Percentiles rank a stretch among this genome's conserved stretches.
These are phyloP conservation scores for Casuarina equisetifolia DNA, from an alignment of 306 rosid genomes.

Conservation along the genomic window DNA sequence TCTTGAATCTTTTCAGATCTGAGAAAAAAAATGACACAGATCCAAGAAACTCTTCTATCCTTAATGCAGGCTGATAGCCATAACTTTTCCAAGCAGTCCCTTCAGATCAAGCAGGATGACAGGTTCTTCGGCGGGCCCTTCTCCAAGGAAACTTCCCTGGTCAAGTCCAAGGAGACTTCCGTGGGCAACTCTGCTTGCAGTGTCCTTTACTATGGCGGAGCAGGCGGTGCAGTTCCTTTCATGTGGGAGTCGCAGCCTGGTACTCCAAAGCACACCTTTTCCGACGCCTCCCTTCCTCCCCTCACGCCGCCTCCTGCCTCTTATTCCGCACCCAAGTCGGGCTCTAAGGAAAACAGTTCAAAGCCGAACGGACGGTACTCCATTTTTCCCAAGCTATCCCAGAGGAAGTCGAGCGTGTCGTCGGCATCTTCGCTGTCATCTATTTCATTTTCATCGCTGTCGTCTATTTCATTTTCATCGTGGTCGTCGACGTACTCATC, in stretches of 20 bases:
- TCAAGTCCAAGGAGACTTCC: slow-evolving; percentile 45
- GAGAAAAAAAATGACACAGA: background rate
- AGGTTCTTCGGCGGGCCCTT: slow-evolving; percentile 28
- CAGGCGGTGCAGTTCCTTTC: slow-evolving; percentile 49
- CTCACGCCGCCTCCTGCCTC: slow-evolving; percentile 59
- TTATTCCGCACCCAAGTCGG: slow-evolving; percentile 9
- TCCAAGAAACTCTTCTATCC: background rate
- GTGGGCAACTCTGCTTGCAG: slow-evolving; percentile 41
- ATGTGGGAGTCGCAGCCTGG: slow-evolving; percentile 66
- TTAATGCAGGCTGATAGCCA: slow-evolving; percentile 19
- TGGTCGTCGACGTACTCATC: slow-evolving; percentile 19
- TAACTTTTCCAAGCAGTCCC: slow-evolving; percentile 8
- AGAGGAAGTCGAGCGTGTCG: slow-evolving; percentile 8
- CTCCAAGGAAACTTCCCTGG: slow-evolving; percentile 41
- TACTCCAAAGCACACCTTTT: slow-evolving; percentile 50
- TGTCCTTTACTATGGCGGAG: slow-evolving; percentile 54
- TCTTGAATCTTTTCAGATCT: slow-evolving; percentile 35
- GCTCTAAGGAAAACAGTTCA: slow-evolving; percentile 6
- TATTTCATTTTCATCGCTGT: slow-evolving; percentile 2
- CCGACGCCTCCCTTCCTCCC: slow-evolving; percentile 39
- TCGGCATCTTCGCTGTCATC: slow-evolving; percentile 7
- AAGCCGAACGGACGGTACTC: slow-evolving; percentile 19
- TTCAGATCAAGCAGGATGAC: slow-evolving; percentile 25
- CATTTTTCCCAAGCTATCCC: slow-evolving; percentile 20
- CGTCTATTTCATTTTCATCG: background rate